Base-by-base conservation (phyloP, 208 protist species). In the Crithidia bombi region DNA sequence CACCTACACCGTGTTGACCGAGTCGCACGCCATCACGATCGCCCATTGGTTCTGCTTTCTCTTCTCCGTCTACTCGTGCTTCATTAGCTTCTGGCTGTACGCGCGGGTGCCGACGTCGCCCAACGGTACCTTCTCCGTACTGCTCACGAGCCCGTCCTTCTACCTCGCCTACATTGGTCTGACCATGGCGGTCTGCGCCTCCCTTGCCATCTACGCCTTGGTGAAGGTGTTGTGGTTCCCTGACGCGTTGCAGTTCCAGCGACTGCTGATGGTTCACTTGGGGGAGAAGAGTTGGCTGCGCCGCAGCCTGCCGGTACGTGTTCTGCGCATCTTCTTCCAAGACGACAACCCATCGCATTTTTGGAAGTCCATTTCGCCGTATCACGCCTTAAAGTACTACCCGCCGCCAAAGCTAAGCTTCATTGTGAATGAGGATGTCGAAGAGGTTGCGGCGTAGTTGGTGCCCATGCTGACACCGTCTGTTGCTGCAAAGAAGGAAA, bases 11-110 rank as follows among this genome's bases (percentile, higher is more conserved):
- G 81, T 98, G 28, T 69, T 86, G 25, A 79, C 89, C n/a, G 91
- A 96, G 73, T 91, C 91, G 17, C 85, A 96, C 74, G 83, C 61
- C 35, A 86, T 96, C 64, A 94, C 77, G 10, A 74, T 89, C 51
- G 62, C 82, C 28, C 84, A 93, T 65, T 93, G 87, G 83, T 33
- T 65, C 46, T 85, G 79, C 47, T 85, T 90, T 28, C 39, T 83
- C 51, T 88, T 85, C 58, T 90, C 82, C 6, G 77, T 90, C 26
- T 75, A 73, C 55, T 81, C 81, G 28, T 88, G 82, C 71, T 93
- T 93, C 59, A 51, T 87, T 32, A 77, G 72, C 64, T 89, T 90
- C 64, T 68, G 74, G 19, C 39, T 86, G 6, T 78, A 68, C 56
- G 75, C 77, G 7, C 50, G 66, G 26, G 15, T 67, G 36, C 75